A percentile compares a stretch with the other conserved stretches of the same genome.
phyloP scores from a whole-genome alignment of 805 yeast genomes.

The Saccharomycopsis sp. region DNA sequence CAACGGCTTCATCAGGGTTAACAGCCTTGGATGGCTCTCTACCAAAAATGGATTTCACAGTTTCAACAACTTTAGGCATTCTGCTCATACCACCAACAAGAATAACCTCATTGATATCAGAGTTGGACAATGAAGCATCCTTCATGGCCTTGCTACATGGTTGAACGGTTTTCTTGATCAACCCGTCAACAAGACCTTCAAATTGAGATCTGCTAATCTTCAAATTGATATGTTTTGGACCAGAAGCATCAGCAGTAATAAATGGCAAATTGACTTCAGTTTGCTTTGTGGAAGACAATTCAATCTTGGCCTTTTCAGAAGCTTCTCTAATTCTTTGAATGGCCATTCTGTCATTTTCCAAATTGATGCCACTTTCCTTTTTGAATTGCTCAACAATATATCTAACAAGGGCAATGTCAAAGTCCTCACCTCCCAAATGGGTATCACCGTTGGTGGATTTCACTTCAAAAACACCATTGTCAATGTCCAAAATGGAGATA shows the following conservation, averaged over 20 bases:
- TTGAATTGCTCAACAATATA: conserved; percentile 73
- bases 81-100: conserved; percentile 89
- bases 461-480: conserved; percentile 96
- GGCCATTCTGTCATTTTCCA: conserved; percentile 60
- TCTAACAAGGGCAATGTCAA: conserved; percentile 81
- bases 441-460: conserved; percentile 96
- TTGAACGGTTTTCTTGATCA: conserved; percentile 62
- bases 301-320: conserved; percentile 85
- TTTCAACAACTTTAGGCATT: conserved; percentile 79
- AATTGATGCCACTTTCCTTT: conserved; percentile 59
- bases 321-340: conserved; percentile 83
- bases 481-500: conserved; percentile 92
- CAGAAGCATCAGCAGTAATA: conserved; percentile 78
- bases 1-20: conserved; percentile 92
- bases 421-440: conserved; percentile 89
- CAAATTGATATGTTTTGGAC: conserved; percentile 71
- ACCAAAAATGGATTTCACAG: conserved; percentile 69
- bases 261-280: conserved; percentile 78
- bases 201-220: conserved; percentile 59
- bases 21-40: conserved; percentile 84
- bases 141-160: conserved; percentile 77
- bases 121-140: conserved; percentile 62
- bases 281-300: conserved; percentile 61
- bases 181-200: conserved; percentile 56
- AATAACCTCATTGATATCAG: conserved; percentile 70